A percentile compares a stretch with the other conserved stretches of the same genome.
phyloP scores from a whole-genome alignment of 495 filamentous ascomycete genomes.

The Neurospora tetrasperma region DNA sequence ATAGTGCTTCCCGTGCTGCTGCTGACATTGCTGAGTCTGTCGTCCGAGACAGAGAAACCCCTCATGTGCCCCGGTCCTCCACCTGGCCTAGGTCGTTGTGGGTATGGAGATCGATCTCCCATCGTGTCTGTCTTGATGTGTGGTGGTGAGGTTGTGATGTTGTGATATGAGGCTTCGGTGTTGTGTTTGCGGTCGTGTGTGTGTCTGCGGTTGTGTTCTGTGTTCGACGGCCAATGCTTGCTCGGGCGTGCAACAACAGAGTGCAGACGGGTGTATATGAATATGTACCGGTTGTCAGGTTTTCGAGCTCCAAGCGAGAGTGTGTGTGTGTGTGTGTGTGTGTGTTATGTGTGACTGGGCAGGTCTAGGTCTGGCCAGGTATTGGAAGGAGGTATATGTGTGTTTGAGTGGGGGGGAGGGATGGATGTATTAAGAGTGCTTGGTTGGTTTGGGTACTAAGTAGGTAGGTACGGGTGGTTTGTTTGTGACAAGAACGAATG shows the following conservation, averaged over 20 bases:
- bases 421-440: background rate
- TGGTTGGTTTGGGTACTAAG: no score
- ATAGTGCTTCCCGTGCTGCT: conserved; percentile 5
- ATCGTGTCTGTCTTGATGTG: background rate
- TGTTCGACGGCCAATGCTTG: background rate
- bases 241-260: background rate
- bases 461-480: background rate
- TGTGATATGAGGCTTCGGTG: background rate
- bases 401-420: background rate
- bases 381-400: background rate
- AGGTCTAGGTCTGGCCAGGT: background rate
- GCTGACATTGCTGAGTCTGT: conserved; percentile 5
- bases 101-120: conserved; percentile 1
- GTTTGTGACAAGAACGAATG: background rate
- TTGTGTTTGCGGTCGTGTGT: background rate
- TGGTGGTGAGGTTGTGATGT: background rate
- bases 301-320: background rate
- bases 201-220: background rate
- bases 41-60: conserved; percentile 9
- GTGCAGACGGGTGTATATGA: background rate
- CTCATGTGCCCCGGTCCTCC: background rate
- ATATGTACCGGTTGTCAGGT: background rate
- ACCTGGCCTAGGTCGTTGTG: background rate
- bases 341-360: background rate
- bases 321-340: background rate